Evolutionary conservation across 2,329 filamentous ascomycete genomes (phyloP).

Genomic region (Thyridium curvatum): DNA sequence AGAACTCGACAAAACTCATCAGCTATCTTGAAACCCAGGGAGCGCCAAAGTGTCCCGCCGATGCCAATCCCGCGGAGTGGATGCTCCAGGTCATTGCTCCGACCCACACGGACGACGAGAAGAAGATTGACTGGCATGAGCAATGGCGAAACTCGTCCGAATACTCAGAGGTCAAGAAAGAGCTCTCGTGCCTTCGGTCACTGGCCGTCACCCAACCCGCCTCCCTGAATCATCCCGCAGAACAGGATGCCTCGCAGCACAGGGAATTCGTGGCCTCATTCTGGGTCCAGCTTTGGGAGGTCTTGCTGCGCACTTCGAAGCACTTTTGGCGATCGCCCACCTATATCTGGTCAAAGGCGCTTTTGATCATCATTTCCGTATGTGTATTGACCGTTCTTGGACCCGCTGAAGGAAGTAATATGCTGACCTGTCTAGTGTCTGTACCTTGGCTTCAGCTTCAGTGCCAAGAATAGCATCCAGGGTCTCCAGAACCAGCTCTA

Average conservation of each 20-base stretch:
- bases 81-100: conserved; percentile 45
- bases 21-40: conserved; percentile 59
- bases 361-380: conserved; percentile 18
- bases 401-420: conserved; percentile 57
- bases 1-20: conserved; percentile 38
- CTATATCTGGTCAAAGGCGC: conserved; percentile 10
- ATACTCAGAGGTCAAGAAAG: conserved; percentile 4
- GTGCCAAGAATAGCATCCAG: conserved; percentile 48
- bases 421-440: conserved; percentile 60
- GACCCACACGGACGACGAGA: conserved; percentile 34
- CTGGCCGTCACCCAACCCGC: too few relatives aligned
- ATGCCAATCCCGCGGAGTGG: conserved; percentile 62
- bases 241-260: too few relatives aligned
- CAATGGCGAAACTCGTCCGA: conserved; percentile 33
- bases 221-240: too few relatives aligned
- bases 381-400: not conserved
- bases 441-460: conserved; percentile 62
- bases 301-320: too few relatives aligned
- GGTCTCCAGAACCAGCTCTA: conserved; percentile 63
- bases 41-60: conserved; percentile 40
- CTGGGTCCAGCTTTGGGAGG: too few relatives aligned
- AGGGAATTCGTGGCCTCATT: too few relatives aligned
- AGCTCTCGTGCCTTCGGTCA: too few relatives aligned
- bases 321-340: conserved; percentile 5
- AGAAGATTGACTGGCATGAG: conserved; percentile 25